phyloP scores from a whole-genome alignment of 1,284 basidiomycete genomes.

The Microbotryomycetes sp. region DNA sequence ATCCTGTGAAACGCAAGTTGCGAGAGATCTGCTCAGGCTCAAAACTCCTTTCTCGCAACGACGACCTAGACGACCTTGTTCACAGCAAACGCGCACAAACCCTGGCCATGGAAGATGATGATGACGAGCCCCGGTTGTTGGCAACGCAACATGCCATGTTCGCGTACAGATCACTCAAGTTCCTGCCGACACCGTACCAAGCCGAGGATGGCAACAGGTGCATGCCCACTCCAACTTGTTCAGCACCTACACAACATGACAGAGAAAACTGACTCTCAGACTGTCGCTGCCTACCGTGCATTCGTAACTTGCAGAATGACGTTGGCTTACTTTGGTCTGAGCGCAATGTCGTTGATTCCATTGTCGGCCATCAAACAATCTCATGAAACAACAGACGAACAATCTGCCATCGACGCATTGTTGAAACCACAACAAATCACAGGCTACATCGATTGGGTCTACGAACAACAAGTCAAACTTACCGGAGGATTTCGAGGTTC shows the following conservation, averaged over 20 bases:
- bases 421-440: conserved; percentile 13
- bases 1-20: too few species aligned
- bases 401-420: conserved; percentile 23
- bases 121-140: conserved; percentile 6
- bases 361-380: neutral
- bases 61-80: too few species aligned
- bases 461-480: conserved; percentile 31
- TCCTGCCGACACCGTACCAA: conserved; percentile 34
- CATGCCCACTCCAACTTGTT: neutral
- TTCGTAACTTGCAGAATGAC: conserved; percentile 30
- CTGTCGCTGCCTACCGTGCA: neutral
- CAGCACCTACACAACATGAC: neutral
- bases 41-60: too few species aligned
- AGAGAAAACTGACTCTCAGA: neutral
- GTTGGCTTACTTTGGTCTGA: conserved; percentile 36
- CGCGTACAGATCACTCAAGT: conserved; percentile 25
- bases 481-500: conserved; percentile 35
- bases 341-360: conserved; percentile 31
- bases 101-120: too few species aligned
- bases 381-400: neutral
- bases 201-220: conserved; percentile 33
- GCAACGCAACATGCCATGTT: conserved; percentile 29
- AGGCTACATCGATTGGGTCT: conserved; percentile 34
- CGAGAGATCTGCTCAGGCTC: too few species aligned
- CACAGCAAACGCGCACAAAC: too few species aligned